phyloP scores from a whole-genome alignment of 495 filamentous ascomycete genomes.

The Aspergillus saccharolyticus region DNA sequence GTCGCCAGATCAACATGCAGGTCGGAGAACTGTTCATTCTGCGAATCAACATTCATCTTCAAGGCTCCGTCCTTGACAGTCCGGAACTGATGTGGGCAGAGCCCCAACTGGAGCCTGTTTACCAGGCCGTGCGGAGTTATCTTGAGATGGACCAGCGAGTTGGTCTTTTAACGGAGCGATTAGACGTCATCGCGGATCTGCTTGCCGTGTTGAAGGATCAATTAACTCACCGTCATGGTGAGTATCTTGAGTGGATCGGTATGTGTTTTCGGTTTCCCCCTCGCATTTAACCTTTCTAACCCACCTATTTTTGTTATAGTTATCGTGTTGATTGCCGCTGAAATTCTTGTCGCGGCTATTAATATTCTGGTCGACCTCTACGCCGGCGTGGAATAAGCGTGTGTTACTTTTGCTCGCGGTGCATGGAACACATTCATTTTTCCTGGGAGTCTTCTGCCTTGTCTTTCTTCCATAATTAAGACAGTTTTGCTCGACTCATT shows the following conservation, averaged over 20 bases:
- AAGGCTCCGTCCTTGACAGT: conserved; percentile 93
- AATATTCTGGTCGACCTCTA: conserved; percentile 96
- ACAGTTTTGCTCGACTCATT: neutral
- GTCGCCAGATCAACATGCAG: conserved; percentile 93
- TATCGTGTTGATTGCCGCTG: conserved; percentile 91
- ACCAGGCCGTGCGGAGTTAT: conserved; percentile 89
- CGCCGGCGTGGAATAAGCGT: conserved; percentile 64
- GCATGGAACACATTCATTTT: neutral
- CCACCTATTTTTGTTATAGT: conserved; percentile 45
- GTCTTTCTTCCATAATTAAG: neutral
- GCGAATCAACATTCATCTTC: conserved; percentile 94
- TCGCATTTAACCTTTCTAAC: neutral
- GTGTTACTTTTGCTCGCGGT: neutral
- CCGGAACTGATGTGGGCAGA: conserved; percentile 98
- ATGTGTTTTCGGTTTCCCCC: conserved; percentile 34
- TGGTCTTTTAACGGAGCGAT: conserved; percentile 77
- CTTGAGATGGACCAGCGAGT: conserved; percentile 97
- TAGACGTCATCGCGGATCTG: conserved; percentile 92
- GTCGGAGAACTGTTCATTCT: conserved; percentile 97
- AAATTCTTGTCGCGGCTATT: conserved; percentile 89
- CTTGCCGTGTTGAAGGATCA: conserved; percentile 94
- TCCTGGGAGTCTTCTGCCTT: neutral
- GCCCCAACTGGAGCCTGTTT: conserved; percentile 91
- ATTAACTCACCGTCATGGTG: conserved; percentile 90
- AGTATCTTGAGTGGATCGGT: conserved; percentile 96